Percentiles rank a stretch among this genome's conserved stretches.
phyloP scores from a whole-genome alignment of 1,284 basidiomycete genomes.

The Fereydounia khargensis region DNA sequence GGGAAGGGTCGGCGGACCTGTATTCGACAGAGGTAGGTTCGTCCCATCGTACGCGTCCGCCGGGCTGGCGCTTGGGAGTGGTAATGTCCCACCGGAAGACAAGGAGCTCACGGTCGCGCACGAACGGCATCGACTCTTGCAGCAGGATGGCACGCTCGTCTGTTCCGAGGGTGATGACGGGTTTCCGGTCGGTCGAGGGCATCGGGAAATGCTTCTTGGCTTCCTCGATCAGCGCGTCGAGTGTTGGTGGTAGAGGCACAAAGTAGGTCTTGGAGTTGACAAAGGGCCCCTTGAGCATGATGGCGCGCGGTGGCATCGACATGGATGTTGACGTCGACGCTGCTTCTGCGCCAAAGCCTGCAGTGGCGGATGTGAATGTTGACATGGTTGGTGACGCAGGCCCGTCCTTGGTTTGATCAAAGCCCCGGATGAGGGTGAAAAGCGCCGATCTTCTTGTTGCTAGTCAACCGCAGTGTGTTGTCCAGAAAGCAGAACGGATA shows the following conservation, averaged over 20 bases:
- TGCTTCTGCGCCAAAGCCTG: too few species aligned
- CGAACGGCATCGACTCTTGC: conserved; percentile 45
- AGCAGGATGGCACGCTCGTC: conserved; percentile 45
- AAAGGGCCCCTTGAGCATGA: conserved; percentile 49
- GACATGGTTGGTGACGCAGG: too few species aligned
- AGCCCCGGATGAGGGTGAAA: too few species aligned
- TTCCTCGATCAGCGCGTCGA: conserved; percentile 41
- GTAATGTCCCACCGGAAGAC: conserved; percentile 48
- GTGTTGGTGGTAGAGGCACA: conserved; percentile 36
- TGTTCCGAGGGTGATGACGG: conserved; percentile 41
- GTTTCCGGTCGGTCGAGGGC: conserved; percentile 44
- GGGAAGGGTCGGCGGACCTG: conserved; percentile 1
- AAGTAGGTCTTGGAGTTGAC: conserved; percentile 48
- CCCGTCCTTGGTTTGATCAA: too few species aligned
- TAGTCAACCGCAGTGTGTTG: too few species aligned
- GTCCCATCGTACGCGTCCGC: conserved; percentile 42
- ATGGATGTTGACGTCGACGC: too few species aligned
- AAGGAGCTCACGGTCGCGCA: conserved; percentile 49
- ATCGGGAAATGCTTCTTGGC: conserved; percentile 44
- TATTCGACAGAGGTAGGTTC: conserved; percentile 4
- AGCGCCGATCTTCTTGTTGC: too few species aligned
- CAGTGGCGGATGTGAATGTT: too few species aligned
- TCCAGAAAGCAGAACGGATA: too few species aligned
- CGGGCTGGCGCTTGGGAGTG: conserved; percentile 29
- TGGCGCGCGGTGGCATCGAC: conserved; percentile 25